These are phyloP conservation scores for Ceratobasidium sp. DNA, from an alignment of 1,284 basidiomycete genomes.

Conservation along the genomic window DNA sequence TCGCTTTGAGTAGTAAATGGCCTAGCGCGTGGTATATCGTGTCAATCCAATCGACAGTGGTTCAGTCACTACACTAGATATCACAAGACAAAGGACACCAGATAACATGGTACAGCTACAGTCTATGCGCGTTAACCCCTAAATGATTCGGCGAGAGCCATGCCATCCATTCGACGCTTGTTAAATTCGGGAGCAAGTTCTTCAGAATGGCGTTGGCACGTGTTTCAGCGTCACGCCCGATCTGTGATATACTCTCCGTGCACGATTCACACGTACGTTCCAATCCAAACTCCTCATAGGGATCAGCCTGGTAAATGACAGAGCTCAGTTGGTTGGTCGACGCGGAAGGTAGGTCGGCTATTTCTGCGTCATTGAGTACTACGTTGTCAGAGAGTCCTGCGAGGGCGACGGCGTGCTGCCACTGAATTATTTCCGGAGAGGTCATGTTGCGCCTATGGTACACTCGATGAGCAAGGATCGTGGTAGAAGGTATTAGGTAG, in stretches of 20 bases:
- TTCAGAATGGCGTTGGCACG: conserved; percentile 8
- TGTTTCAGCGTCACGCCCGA: conserved; percentile 16
- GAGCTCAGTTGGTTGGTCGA: conserved; percentile 6
- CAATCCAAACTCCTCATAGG: conserved; percentile 3
- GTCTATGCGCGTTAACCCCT: neutral
- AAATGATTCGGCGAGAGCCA: conserved; percentile 29
- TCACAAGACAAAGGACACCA: too few relatives aligned
- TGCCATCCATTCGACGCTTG: conserved; percentile 19
- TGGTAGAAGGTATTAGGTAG: conserved; percentile 21
- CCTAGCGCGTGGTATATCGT: too few relatives aligned
- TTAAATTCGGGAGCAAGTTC: neutral
- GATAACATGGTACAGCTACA: neutral
- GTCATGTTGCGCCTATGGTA: conserved; percentile 3
- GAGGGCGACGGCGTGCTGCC: conserved; percentile 8
- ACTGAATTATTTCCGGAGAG: conserved; percentile 13
- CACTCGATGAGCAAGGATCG: conserved; percentile 15
- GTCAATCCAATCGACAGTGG: too few relatives aligned
- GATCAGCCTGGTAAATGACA: conserved; percentile 9
- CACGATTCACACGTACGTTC: conserved; percentile 12
- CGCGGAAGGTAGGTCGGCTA: neutral
- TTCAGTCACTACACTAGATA: too few relatives aligned
- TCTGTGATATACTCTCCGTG: neutral
- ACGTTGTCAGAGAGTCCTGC: neutral
- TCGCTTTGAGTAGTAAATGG: too few relatives aligned
- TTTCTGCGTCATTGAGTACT: neutral